Evolutionary conservation across 192 early-diverging fungal species (phyloP).

Genomic region (Glomus cerebriforme): DNA sequence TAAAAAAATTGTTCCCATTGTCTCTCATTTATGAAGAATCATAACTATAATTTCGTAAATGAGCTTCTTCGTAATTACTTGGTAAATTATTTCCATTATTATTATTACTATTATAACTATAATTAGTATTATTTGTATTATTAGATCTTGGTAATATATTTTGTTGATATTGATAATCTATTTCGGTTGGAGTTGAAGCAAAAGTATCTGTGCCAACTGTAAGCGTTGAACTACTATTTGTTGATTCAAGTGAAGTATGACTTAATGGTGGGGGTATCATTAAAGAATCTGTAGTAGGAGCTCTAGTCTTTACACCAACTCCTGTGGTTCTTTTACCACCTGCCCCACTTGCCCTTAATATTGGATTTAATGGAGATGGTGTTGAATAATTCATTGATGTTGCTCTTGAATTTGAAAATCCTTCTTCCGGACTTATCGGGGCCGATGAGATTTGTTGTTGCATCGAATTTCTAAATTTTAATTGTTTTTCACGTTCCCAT

Average conservation of each 20-base stretch:
- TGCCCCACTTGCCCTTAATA: not conserved
- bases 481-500: slow-evolving; percentile 62
- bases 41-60: not conserved
- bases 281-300: slow-evolving; percentile 1
- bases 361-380: not conserved
- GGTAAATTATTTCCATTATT: not conserved
- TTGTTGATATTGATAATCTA: slow-evolving; percentile 7
- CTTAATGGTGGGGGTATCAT: slow-evolving; percentile 14
- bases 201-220: not conserved
- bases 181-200: not conserved
- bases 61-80: not conserved
- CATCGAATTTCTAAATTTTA: not conserved
- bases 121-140: not conserved
- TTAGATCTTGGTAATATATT: not conserved
- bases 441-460: not conserved
- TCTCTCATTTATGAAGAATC: not conserved
- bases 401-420: not conserved
- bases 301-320: not conserved
- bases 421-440: not conserved
- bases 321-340: not conserved
- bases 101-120: not conserved
- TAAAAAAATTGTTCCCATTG: not conserved
- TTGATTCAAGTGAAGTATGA: not conserved
- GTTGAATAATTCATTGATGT: not conserved
- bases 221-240: not conserved